Base-by-base conservation (phyloP, 345 rosid species). In the Pistacia atlantica region DNA sequence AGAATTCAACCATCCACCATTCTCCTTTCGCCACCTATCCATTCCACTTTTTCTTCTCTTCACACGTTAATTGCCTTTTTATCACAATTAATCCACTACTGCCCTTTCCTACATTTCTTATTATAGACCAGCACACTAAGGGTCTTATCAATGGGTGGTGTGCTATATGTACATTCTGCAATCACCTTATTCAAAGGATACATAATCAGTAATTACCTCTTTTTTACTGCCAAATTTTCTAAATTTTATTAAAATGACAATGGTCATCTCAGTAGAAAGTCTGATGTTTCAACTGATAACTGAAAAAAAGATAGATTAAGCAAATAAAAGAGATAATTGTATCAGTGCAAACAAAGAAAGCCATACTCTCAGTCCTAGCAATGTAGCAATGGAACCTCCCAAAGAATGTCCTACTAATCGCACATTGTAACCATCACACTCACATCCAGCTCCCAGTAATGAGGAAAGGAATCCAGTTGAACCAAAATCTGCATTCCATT, bases 351-450 rank as follows among this genome's bases (percentile, higher is more conserved):
- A 77, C 8, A n/a, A 77, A 46, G 61, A 52, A 79, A 69, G 64
- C 45, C 91, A 71, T 92, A 92, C 97, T 79, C 91, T 90, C 56
- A 95, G 31, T 81, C 98, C 99, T 48, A 95, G 87, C 83, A 95
- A 64, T 51, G 96, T 81, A 82, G 97, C 92, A 70, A 95, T 92
- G 35, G 99, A 93, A 82, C 97, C 99, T 84, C 99, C 96, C 13
- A 95, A 83, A 59, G 99, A 95, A 73, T 95, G 99, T 13, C 99
- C 98, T 49, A 93, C 93, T 70, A 93, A 82, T 69, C 88, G 85
- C 61, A 95, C 55, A 67, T 72, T 81, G 80, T 95, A 95, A 54
- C 96, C 98, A 71, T 93, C 97, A 84, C 98, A 95, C 80, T 95
- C 99, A 51, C 97, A 85, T 72, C 96, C 97, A 61, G 83, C 81